Evolutionary conservation across 805 yeast species (phyloP).

Genomic region (Starmerella kuoi): DNA sequence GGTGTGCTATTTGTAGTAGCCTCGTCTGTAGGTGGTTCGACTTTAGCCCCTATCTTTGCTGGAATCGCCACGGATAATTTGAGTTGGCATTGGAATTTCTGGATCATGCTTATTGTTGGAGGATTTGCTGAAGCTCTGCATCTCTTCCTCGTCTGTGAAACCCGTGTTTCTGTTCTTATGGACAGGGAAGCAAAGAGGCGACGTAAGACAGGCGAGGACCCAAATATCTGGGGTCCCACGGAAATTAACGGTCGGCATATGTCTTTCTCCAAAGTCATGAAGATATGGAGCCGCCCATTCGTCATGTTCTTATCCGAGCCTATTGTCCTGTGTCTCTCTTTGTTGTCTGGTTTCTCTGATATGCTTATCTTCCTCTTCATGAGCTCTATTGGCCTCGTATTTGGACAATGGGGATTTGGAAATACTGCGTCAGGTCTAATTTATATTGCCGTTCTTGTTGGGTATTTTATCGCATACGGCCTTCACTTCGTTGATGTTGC

Average conservation of each 20-base stretch:
- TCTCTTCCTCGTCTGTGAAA: slow-evolving; percentile 31
- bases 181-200: slow-evolving; percentile 33
- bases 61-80: slow-evolving; percentile 42
- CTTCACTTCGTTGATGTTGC: slow-evolving; percentile 31
- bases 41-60: slow-evolving; percentile 36
- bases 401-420: slow-evolving; percentile 31
- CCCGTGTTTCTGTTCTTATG: slow-evolving; percentile 29
- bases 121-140: slow-evolving; percentile 34
- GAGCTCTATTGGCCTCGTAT: slow-evolving; percentile 31
- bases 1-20: slow-evolving; percentile 39
- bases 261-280: not conserved
- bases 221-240: slow-evolving; percentile 31
- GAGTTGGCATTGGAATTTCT: slow-evolving; percentile 56
- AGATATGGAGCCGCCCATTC: slow-evolving; percentile 33
- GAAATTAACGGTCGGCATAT: slow-evolving; percentile 24
- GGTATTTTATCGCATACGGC: slow-evolving; percentile 31
- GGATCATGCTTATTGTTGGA: slow-evolving; percentile 43
- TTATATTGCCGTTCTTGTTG: slow-evolving; percentile 30
- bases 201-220: slow-evolving; percentile 29
- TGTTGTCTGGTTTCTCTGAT: slow-evolving; percentile 34
- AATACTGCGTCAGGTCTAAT: slow-evolving; percentile 28
- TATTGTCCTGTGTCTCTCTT: slow-evolving; percentile 32
- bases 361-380: slow-evolving; percentile 34
- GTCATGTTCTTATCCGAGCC: slow-evolving; percentile 33
- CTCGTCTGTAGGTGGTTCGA: slow-evolving; percentile 42